These are phyloP conservation scores for Ustilago esculenta DNA, from an alignment of 1,284 basidiomycete species.

Conservation along the genomic window DNA sequence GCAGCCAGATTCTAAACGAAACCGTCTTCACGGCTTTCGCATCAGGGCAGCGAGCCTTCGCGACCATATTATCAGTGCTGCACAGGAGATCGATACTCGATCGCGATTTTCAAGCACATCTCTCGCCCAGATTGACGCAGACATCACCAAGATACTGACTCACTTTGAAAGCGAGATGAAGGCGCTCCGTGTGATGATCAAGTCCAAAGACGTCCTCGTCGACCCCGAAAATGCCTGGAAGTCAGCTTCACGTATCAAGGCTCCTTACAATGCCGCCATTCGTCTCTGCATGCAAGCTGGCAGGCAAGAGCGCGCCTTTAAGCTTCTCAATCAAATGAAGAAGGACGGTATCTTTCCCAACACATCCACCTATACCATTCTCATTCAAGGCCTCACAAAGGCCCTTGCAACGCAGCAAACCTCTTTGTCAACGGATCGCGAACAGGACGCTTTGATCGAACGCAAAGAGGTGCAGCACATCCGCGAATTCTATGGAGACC, in stretches of 20 bases:
- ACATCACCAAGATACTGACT: constrained; percentile 4
- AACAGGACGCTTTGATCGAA: not conserved
- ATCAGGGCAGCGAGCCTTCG: constrained; percentile 9
- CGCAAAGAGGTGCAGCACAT: constrained; percentile 12
- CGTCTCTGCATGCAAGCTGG: constrained; percentile 14
- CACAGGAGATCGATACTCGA: not conserved
- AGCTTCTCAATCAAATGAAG: constrained; percentile 42
- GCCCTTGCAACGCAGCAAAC: not conserved
- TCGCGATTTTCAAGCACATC: not conserved
- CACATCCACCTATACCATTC: constrained; percentile 18
- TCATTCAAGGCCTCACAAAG: constrained; percentile 20
- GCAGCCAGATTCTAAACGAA: not conserved
- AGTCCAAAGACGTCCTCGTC: constrained; percentile 28
- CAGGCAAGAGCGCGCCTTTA: constrained; percentile 19
- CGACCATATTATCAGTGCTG: constrained; percentile 4
- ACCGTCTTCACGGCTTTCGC: constrained; percentile 18
- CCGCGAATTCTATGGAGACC: constrained; percentile 12
- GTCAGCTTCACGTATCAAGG: constrained; percentile 36
- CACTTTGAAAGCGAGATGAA: constrained; percentile 34
- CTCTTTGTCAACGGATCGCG: not conserved
- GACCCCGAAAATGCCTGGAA: constrained; percentile 37
- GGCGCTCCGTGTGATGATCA: constrained; percentile 39
- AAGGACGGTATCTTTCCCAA: constrained; percentile 45
- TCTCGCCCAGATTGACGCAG: constrained; percentile 8
- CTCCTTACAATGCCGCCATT: constrained; percentile 34